Evolutionary conservation across 1,284 basidiomycete genomes (phyloP), one percentile per base, ranked within the genome.

Genomic region (Malassezia cuniculi): DNA sequence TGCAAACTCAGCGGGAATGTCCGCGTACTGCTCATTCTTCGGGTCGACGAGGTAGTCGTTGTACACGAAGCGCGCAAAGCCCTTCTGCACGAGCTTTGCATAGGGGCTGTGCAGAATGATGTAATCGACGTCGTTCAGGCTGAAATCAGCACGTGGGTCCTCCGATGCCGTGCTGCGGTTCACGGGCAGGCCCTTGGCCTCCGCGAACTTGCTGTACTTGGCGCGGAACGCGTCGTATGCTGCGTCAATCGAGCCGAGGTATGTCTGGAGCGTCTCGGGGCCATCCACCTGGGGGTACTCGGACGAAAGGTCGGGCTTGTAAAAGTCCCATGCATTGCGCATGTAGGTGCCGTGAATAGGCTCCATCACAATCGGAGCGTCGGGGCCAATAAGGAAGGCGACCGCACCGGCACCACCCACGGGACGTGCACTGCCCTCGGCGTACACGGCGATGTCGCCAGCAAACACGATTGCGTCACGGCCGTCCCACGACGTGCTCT

Each of bases 261-360:
- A 97, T 36, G 86, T 85, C 42, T 84, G 82, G 52, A 95, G 82
- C 18, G 93, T 94, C 54, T 93, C 81, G 12, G 90, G 90, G 5
- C 90, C 90, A 69, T 97, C 90, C 39, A 97, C 93, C 60, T 85
- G 82, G 50, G 90, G 90, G 73, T 95, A 89, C 70, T 90, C 86
- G 12, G 61, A 65, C 14, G 52, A 55, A 25, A 66, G 52, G 54
- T 66, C 58, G 39, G 63, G 63, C 57, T 66, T 66, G 63, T 62
- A 66, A 35, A 64, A 66, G 51, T 60, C 60, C 73, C 90, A 95
- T 1, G 81, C 84, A 74, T 99, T 93, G 57, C 81, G 80, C 82
- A 97, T 95, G 75, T 93, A 85, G 38, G 81, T 86, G 33, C 90
- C 90, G 71, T 95, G 93, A 52, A 87, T 77, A 93, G 87, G 85